Conservation (phyloP, 148 eudicot genomes). For the Nepenthes mirabilis region DNA sequence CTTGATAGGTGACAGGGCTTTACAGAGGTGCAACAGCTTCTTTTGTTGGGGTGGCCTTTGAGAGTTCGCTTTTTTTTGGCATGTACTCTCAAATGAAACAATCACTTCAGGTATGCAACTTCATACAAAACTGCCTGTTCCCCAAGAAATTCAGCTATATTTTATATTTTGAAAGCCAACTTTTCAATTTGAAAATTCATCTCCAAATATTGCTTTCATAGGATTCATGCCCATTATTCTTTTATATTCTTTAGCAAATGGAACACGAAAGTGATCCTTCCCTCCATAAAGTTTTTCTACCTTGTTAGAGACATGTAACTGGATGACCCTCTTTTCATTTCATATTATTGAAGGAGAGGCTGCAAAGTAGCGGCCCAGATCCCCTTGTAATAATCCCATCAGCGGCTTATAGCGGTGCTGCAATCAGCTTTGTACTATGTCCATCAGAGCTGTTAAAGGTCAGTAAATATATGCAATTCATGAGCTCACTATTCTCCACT, state of each 20-base stretch:
- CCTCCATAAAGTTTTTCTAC: neutral
- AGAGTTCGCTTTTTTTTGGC: conserved; percentile 88
- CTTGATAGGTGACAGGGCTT: conserved; percentile 75
- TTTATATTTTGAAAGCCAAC: neutral
- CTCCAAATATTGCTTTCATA: too few relatives aligned
- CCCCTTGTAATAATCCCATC: conserved; percentile 63
- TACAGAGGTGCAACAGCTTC: conserved; percentile 93
- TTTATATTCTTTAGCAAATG: too few relatives aligned
- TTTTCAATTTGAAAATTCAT: too few relatives aligned
- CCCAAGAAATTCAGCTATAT: neutral
- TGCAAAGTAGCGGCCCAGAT: conserved; percentile 45
- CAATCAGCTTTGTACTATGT: conserved; percentile 70
- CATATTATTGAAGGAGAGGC: conserved; percentile 35
- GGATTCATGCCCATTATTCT: too few relatives aligned
- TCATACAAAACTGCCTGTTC: neutral
- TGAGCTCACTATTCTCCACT: conserved; percentile 1
- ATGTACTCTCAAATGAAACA: conserved; percentile 80
- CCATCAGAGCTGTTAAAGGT: conserved; percentile 88
- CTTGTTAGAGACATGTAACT: neutral
- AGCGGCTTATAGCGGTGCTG: conserved; percentile 62
- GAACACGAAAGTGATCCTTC: too few relatives aligned
- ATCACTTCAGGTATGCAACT: conserved; percentile 45
- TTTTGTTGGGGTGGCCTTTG: conserved; percentile 79
- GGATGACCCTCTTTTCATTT: neutral
- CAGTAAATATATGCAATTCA: conserved; percentile 8